Conservation (phyloP, 768 basidiomycete genomes). For the Tulasnella sp. region DNA sequence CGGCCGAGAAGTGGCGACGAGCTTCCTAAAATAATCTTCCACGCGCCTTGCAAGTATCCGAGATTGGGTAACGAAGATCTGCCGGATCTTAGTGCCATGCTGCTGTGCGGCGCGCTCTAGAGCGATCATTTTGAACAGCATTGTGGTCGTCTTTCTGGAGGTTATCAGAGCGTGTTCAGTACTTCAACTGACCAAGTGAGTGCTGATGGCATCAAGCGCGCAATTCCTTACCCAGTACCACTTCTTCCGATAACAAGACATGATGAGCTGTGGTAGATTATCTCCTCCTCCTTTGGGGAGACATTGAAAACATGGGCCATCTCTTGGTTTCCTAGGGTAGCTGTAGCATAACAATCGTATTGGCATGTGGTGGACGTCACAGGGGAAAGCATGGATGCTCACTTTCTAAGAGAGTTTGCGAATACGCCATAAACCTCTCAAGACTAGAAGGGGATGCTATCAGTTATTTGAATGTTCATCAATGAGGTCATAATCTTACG, state of each 20-base stretch:
- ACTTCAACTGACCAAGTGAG: no score
- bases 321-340: constrained; percentile 1
- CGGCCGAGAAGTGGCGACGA: neutral
- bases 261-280: constrained; percentile 16
- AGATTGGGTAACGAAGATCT: constrained; percentile 18
- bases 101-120: constrained; percentile 5
- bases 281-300: constrained; percentile 9
- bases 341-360: neutral
- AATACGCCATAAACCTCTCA: constrained; percentile 8
- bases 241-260: constrained; percentile 18
- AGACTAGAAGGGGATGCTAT: neutral
- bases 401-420: constrained; percentile 5
- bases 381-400: neutral
- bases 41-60: constrained; percentile 13
- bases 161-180: no score
- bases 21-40: constrained; percentile 9
- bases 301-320: constrained; percentile 7
- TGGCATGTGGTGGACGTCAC: no score
- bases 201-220: no score
- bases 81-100: neutral
- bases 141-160: constrained; percentile 19
- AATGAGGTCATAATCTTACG: neutral
- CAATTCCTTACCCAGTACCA: constrained; percentile 14
- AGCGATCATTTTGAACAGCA: constrained; percentile 16
- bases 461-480: neutral